Conservation (phyloP, 495 filamentous ascomycete genomes). For the Podospora fimiseda region DNA sequence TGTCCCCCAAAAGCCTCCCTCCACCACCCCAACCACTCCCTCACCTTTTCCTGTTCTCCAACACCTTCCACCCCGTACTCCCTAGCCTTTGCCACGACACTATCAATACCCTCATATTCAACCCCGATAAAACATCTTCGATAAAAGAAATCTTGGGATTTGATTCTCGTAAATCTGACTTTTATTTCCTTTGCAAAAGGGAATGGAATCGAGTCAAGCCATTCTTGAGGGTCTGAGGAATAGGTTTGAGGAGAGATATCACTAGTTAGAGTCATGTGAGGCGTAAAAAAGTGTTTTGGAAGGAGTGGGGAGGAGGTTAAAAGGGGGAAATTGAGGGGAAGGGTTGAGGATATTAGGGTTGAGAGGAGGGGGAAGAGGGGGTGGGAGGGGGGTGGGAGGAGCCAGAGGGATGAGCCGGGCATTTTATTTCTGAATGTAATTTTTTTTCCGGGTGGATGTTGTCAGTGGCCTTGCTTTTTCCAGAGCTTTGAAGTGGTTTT, state of each 20-base stretch:
- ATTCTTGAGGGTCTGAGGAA: slow-evolving; percentile 17
- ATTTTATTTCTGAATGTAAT: too few species aligned
- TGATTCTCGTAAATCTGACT: slow-evolving; percentile 17
- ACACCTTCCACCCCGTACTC: slow-evolving; percentile 18
- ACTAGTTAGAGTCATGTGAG: slow-evolving; percentile 29
- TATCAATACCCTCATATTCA: slow-evolving; percentile 12
- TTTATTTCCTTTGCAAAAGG: slow-evolving; percentile 1
- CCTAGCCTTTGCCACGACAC: slow-evolving; percentile 18
- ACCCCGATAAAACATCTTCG: slow-evolving; percentile 26
- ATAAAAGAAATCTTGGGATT: slow-evolving; percentile 21
- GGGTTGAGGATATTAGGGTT: slow-evolving; percentile 19
- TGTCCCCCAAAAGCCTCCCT: slow-evolving; percentile 21
- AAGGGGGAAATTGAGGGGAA: slow-evolving; percentile 24
- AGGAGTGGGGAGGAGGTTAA: slow-evolving; percentile 7
- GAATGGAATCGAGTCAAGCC: slow-evolving; percentile 20
- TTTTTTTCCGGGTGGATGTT: too few species aligned
- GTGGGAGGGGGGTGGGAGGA: slow-evolving; percentile 21
- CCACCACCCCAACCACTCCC: slow-evolving; percentile 24
- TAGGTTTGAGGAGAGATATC: slow-evolving; percentile 17
- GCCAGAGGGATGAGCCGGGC: slow-evolving; percentile 29
- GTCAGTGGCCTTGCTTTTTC: too few species aligned
- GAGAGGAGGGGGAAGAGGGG: slow-evolving; percentile 18
- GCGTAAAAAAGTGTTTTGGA: slow-evolving; percentile 19
- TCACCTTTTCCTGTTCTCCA: slow-evolving; percentile 12
- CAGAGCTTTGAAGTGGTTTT: too few species aligned